These are phyloP conservation scores for Endotrypanum monterogeii DNA, from an alignment of 208 protist genomes.

Conservation along the genomic window DNA sequence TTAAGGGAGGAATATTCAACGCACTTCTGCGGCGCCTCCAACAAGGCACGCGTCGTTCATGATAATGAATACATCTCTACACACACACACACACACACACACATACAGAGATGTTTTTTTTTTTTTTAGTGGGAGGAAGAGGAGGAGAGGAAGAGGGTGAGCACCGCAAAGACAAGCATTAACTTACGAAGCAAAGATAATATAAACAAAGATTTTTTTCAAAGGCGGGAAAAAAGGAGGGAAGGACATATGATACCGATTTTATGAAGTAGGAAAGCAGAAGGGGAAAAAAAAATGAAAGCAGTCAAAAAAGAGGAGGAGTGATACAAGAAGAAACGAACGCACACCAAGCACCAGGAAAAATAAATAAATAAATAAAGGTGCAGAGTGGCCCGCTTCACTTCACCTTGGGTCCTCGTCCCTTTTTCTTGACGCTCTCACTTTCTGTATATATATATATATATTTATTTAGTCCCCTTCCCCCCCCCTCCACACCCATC, in stretches of 20 bases:
- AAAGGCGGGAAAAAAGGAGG: background rate
- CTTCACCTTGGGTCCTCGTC: background rate
- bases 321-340: too few species aligned
- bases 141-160: background rate
- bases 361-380: too few species aligned
- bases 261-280: background rate
- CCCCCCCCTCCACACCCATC: background rate
- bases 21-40: too few species aligned
- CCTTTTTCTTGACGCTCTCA: background rate
- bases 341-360: too few species aligned
- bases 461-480: background rate
- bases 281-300: slow-evolving; percentile 6
- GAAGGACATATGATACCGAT: too few species aligned
- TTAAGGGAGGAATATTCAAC: too few species aligned
- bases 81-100: too few species aligned
- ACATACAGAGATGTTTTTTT: background rate
- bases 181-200: background rate
- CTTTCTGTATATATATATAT: background rate
- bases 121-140: background rate
- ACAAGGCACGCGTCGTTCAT: too few species aligned
- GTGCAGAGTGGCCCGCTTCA: background rate
- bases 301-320: background rate
- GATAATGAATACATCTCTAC: too few species aligned
- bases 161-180: background rate
- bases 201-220: too few species aligned